Base-by-base conservation (phyloP, 768 basidiomycete genomes). In the Tulasnella sp. region DNA sequence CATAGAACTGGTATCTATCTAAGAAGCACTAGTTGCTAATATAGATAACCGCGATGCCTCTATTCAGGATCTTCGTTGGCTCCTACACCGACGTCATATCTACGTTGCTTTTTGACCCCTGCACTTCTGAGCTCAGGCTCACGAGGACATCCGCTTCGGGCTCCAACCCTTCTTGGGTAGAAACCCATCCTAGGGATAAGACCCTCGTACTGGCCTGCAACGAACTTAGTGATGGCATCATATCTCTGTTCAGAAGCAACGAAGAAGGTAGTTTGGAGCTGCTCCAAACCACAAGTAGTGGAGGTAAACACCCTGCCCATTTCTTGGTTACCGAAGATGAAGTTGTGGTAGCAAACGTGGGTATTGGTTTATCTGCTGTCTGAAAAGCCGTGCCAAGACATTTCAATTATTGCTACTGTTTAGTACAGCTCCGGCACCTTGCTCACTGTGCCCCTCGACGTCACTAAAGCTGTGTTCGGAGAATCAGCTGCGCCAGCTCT, bases 381-480 rank as follows among this genome's bases (percentile, higher is more conserved):
- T 35, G 33, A 16, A 33, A 42, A 47, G 40, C n/a, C 6, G 45
- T 10, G 35, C n/a, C 15, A 25, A 3, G 19, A 40, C 25, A 34
- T 49, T 20, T 35, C 28, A 31, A 40, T 53, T 34, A 34, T 52
- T 50, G 46, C 25, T 16, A 44, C 22, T 48, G 20, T 31, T 42
- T 43, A 90, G 86, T 90, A 88, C 61, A 74, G 76, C 3, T 73
- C 78, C 1, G 85, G 83, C 20, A 71, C 68, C 1, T 56, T 87
- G 40, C 65, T 74, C 5, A 66, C 70, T 12, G 63, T 84, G 19
- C 76, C 83, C 2, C 66, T 83, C 32, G 70, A 75, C 3, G 52
- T 69, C n/a, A 56, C 64, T 7, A n/a, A n/a, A n/a, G n/a, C n/a
- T n/a, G n/a, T n/a, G n/a, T n/a, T n/a, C n/a, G n/a, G n/a, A n/a